Evolutionary conservation across 192 early-diverging fungal species (phyloP), one percentile per base, ranked within the genome.

Genomic region (Coemansia sp.): DNA sequence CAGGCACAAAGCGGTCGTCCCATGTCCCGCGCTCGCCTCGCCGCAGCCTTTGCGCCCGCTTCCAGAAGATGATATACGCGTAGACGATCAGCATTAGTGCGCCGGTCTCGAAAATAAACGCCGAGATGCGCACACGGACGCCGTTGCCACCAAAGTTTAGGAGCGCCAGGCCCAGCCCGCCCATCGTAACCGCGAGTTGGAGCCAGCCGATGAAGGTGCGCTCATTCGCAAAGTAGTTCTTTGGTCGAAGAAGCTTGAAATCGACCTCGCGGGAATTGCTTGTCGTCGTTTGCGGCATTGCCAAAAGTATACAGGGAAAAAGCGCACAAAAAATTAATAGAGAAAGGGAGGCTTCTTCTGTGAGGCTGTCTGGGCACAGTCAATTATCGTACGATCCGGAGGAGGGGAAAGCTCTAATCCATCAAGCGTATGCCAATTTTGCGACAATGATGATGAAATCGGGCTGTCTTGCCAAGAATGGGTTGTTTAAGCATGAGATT

Each of bases 171-270:
- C 87, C 91, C 36, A 90, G 85, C 14, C 84, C 85, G 24, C 88
- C 87, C 38, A 90, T 77, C 23, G 89, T 70, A 52, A 87, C 84
- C 24, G 89, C 86, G 61, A 93, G 87, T 62, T 88, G 91, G 56
- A 92, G 79, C 92, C 92, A 95, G 45, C 87, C 77, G 74, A 95
- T 85, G 64, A 92, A 93, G 1, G 94, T 95, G 59, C 94, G 87
- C 80, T 95, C 94, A 77, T 95, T 95, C 38, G 93, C 91, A 79
- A 95, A 94, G 76, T 92, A 93, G 55, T 89, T 86, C 64, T 95
- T 95, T 18, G 88, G 87, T 36, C 77, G 69, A 34, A 84, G 51
- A 10, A 78, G 69, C 67, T 74, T 77, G 46, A 83, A 83, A 64
- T 83, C 81, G 38, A 78, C 76, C 23, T 63, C 43, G 33, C 63